phyloP scores from a whole-genome alignment of 306 rosid species.

The Ormosia emarginata region DNA sequence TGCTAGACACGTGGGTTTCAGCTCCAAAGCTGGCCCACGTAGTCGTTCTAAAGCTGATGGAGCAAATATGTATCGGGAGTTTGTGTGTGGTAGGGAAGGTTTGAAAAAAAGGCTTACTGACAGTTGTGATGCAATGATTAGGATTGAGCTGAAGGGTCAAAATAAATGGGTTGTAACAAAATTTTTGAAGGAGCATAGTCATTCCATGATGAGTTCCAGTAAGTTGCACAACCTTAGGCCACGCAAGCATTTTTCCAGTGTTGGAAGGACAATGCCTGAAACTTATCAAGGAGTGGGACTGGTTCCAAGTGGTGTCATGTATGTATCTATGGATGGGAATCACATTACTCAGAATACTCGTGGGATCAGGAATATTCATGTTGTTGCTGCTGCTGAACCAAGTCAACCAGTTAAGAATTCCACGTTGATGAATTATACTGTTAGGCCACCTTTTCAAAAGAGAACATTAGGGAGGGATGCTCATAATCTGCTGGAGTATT shows the following conservation, averaged over 20 bases:
- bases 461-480: constrained; percentile 83
- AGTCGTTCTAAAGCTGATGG: constrained; percentile 57
- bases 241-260: constrained; percentile 81
- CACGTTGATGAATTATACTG: constrained; percentile 37
- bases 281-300: constrained; percentile 69
- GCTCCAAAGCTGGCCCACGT: constrained; percentile 51
- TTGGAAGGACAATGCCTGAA: constrained; percentile 69
- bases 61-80: constrained; percentile 50
- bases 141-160: constrained; percentile 61
- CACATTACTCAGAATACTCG: constrained; percentile 42
- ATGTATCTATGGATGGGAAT: constrained; percentile 68
- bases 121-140: constrained; percentile 73
- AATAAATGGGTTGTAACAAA: constrained; percentile 78
- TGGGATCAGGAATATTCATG: constrained; percentile 42
- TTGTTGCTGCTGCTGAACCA: constrained; percentile 36
- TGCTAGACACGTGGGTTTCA: constrained; percentile 62
- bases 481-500: constrained; percentile 84
- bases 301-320: constrained; percentile 95
- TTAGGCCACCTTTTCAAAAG: constrained; percentile 44
- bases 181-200: constrained; percentile 84
- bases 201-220: constrained; percentile 49
- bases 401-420: constrained; percentile 46
- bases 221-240: constrained; percentile 66
- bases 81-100: constrained; percentile 72
- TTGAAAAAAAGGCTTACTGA: constrained; percentile 62